These are phyloP conservation scores for Annona squamosa DNA, from an alignment of 164 flowering plant species.

Conservation along the genomic window DNA sequence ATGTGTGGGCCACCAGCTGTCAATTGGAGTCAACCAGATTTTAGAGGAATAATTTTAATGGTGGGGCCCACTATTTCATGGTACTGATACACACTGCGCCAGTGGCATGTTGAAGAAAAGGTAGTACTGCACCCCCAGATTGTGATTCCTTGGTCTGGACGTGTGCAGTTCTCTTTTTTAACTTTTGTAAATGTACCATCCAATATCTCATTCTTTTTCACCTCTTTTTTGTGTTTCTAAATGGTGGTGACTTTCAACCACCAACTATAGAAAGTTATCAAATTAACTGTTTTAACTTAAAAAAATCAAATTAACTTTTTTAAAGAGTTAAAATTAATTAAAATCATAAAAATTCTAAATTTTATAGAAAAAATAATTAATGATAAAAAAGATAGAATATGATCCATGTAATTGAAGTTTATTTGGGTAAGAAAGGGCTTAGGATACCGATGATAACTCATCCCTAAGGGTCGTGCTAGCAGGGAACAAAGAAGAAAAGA, in stretches of 20 bases:
- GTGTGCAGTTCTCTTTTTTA: not conserved
- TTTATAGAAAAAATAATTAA: too few species aligned
- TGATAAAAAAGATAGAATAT: too few species aligned
- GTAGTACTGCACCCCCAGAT: not conserved
- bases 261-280: not conserved
- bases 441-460: too few species aligned
- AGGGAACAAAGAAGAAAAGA: too few species aligned
- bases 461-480: too few species aligned
- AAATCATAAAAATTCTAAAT: too few species aligned
- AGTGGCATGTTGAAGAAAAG: not conserved
- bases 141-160: not conserved
- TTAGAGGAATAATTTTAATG: not conserved
- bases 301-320: too few species aligned
- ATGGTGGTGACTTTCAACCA: not conserved
- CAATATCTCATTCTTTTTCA: not conserved
- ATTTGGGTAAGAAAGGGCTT: too few species aligned
- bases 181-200: not conserved
- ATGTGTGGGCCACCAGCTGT: not conserved
- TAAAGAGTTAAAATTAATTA: too few species aligned
- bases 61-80: not conserved
- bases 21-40: not conserved
- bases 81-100: not conserved
- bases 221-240: not conserved
- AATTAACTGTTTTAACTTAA: too few species aligned
- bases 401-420: too few species aligned